Evolutionary conservation across 23 red algal species (phyloP).

Genomic region (Gracilariopsis chorda): DNA sequence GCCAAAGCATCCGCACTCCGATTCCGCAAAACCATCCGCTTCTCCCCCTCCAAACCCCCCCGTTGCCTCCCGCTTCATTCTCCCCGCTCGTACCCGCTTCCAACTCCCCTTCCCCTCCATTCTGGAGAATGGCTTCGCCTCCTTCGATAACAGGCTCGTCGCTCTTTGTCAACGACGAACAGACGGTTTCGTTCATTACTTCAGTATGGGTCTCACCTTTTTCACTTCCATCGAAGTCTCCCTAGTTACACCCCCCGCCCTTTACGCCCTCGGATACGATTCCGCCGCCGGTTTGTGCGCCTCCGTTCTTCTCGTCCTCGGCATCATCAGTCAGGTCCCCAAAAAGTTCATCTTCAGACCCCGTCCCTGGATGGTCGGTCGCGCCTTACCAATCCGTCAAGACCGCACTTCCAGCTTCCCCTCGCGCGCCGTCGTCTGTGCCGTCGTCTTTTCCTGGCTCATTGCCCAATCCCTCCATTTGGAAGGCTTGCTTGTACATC

Average conservation of each 20-base stretch:
- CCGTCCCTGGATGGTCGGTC: slow-evolving; percentile 77
- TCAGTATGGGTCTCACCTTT: slow-evolving; percentile 54
- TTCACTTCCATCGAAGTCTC: slow-evolving; percentile 78
- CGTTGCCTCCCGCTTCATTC: background rate
- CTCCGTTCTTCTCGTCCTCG: slow-evolving; percentile 54
- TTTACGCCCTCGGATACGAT: slow-evolving; percentile 76
- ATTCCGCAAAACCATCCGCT: background rate
- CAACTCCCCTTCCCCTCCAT: slow-evolving; percentile 31
- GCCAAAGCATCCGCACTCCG: background rate
- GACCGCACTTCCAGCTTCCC: slow-evolving; percentile 81
- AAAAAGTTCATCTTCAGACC: slow-evolving; percentile 84
- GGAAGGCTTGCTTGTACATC: background rate
- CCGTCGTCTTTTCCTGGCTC: slow-evolving; percentile 73
- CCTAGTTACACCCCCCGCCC: slow-evolving; percentile 38
- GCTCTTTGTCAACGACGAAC: slow-evolving; percentile 45
- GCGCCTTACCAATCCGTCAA: slow-evolving; percentile 57
- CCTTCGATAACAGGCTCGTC: slow-evolving; percentile 62
- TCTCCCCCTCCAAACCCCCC: background rate
- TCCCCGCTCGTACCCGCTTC: slow-evolving; percentile 25
- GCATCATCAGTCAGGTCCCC: slow-evolving; percentile 76
- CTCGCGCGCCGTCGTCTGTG: slow-evolving; percentile 72
- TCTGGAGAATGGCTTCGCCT: background rate
- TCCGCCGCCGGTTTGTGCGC: slow-evolving; percentile 40
- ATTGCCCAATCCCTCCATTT: slow-evolving; percentile 18
- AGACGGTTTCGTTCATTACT: background rate